These are phyloP conservation scores for Ettlia oleoabundans DNA, from an alignment of 139 green algal species.

Conservation along the genomic window DNA sequence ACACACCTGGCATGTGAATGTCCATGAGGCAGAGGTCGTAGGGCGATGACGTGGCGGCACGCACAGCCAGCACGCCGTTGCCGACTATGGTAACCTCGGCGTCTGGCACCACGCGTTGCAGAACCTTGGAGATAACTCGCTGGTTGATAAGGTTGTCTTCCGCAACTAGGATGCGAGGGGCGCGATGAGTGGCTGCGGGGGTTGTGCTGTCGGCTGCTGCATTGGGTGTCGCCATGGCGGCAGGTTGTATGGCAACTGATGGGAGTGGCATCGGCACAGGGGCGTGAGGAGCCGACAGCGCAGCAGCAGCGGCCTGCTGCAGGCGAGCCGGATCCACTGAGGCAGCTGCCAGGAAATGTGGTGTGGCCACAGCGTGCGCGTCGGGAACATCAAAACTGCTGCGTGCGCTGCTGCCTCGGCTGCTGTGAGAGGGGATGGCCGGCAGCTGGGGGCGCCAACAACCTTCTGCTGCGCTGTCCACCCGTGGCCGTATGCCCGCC, in stretches of 20 bases:
- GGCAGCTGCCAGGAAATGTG: no score
- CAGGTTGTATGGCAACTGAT: not conserved
- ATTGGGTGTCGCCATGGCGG: not conserved
- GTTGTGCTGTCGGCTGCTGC: not conserved
- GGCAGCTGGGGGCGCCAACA: slow-evolving; percentile 17
- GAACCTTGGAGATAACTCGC: slow-evolving; percentile 60
- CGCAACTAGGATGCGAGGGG: slow-evolving; percentile 68
- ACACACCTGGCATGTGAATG: slow-evolving; percentile 62
- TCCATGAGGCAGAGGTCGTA: slow-evolving; percentile 92
- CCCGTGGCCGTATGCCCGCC: not conserved
- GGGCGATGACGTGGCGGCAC: slow-evolving; percentile 1
- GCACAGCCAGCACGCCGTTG: slow-evolving; percentile 65
- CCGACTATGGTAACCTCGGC: slow-evolving; percentile 60
- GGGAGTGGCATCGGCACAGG: not conserved
- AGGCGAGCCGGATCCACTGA: not conserved
- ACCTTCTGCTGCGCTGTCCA: not conserved
- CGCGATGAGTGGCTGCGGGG: not conserved
- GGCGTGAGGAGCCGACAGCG: not conserved
- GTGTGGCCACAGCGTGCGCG: not conserved
- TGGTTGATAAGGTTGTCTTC: slow-evolving; percentile 83
- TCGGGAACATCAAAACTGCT: slow-evolving; percentile 7
- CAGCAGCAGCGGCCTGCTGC: slow-evolving; percentile 20
- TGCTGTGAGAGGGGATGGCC: slow-evolving; percentile 9
- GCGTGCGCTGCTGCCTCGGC: not conserved
- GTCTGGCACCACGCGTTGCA: slow-evolving; percentile 58